phyloP scores from a whole-genome alignment of 1,139 yeast genomes.

The Debaryomyces robertsiae region DNA sequence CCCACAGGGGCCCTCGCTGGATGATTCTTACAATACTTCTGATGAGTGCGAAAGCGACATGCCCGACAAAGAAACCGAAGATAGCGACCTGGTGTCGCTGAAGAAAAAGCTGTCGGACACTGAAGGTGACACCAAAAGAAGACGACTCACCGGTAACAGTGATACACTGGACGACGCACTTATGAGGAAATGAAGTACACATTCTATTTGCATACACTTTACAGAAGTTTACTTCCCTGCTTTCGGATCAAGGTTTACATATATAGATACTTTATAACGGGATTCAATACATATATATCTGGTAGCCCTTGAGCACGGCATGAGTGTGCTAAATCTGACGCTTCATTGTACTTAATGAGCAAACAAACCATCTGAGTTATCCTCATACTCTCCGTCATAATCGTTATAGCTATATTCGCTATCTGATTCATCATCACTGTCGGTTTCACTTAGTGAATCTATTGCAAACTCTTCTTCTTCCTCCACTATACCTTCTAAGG shows the following conservation, averaged over 20 bases:
- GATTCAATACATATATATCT: constrained; percentile 5
- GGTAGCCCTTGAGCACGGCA: not conserved
- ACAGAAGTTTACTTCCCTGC: constrained; percentile 6
- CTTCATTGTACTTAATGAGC: constrained; percentile 27
- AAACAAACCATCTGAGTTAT: constrained; percentile 51
- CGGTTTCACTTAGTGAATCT: constrained; percentile 28
- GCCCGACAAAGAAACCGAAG: constrained; percentile 13
- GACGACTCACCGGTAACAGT: constrained; percentile 8
- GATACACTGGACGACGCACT: constrained; percentile 1
- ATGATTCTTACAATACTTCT: constrained; percentile 15
- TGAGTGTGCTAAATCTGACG: not conserved
- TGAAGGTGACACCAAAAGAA: constrained; percentile 8
- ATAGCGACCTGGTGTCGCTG: constrained; percentile 6
- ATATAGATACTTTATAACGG: constrained; percentile 6
- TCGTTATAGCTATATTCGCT: constrained; percentile 34
- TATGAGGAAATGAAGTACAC: not conserved
- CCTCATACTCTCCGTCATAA: constrained; percentile 46
- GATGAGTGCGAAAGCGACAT: constrained; percentile 17
- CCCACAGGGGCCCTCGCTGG: constrained; percentile 10
- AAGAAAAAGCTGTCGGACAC: constrained; percentile 10
- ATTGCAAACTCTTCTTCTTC: constrained; percentile 22
- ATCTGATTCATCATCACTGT: constrained; percentile 25
- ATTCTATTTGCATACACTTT: constrained; percentile 3
- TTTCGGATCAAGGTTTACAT: constrained; percentile 5
- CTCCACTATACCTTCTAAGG: constrained; percentile 54